phyloP scores from a whole-genome alignment of 176 grass and related monocot species.

The Triticum turgidum region DNA sequence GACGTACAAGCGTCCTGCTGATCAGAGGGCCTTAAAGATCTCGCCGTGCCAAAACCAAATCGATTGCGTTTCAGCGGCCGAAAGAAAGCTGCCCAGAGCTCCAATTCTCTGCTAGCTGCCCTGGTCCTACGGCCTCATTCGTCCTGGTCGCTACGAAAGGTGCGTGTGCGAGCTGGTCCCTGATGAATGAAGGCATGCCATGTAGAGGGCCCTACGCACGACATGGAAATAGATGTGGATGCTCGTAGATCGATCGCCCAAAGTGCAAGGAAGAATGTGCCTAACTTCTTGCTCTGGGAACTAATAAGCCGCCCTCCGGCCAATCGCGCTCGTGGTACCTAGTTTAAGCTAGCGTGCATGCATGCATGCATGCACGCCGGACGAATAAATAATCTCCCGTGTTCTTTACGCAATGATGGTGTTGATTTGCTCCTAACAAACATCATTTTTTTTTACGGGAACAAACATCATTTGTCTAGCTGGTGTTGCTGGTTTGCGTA shows the following conservation, averaged over 20 bases:
- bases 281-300: constrained; percentile 40
- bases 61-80: constrained; percentile 1
- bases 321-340: neutral
- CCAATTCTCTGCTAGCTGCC: constrained; percentile 6
- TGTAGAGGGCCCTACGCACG: constrained; percentile 16
- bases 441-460: neutral
- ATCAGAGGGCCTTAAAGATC: constrained; percentile 4
- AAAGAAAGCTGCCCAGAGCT: constrained; percentile 23
- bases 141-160: constrained; percentile 32
- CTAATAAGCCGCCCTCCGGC: neutral
- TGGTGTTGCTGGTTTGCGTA: constrained; percentile 4
- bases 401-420: constrained; percentile 38
- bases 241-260: neutral
- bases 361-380: neutral
- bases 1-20: constrained; percentile 2
- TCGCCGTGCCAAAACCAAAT: constrained; percentile 17
- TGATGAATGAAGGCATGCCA: constrained; percentile 28
- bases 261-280: constrained; percentile 51
- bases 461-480: constrained; percentile 9
- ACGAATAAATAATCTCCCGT: constrained; percentile 1
- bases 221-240: neutral
- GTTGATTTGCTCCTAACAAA: constrained; percentile 40
- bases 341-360: constrained; percentile 33
- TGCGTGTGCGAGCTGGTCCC: constrained; percentile 21
- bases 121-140: constrained; percentile 21